Evolutionary conservation across 257 asterid genomes (phyloP).

Genomic region (Eucommia ulmoides): DNA sequence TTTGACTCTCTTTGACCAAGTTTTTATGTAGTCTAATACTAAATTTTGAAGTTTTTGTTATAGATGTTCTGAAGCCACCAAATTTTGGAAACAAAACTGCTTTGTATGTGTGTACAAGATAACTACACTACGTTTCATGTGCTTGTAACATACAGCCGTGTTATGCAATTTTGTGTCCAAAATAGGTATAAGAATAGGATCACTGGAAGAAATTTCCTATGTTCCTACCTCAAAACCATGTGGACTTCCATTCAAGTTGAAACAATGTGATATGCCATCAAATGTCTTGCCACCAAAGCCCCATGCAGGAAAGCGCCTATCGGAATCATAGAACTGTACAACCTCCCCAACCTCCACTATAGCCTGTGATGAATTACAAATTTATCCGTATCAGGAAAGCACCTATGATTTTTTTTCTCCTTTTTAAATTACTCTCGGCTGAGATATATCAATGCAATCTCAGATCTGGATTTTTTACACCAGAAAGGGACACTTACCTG

Average conservation of each 20-base stretch:
- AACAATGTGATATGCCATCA: slow-evolving; percentile 55
- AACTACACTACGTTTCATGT: not conserved
- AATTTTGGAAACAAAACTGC: not conserved
- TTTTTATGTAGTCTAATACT: too few species aligned
- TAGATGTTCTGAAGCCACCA: not conserved
- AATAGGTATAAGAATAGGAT: slow-evolving; percentile 2
- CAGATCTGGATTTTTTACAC: not conserved
- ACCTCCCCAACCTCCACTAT: slow-evolving; percentile 37
- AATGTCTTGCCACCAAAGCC: slow-evolving; percentile 60
- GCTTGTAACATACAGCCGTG: not conserved
- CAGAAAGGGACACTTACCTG: slow-evolving; percentile 29
- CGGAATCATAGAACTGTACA: slow-evolving; percentile 76
- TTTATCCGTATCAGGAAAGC: not conserved
- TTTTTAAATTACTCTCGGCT: not conserved
- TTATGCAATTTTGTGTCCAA: not conserved
- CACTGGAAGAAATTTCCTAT: too few species aligned
- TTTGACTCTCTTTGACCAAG: too few species aligned
- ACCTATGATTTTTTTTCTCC: not conserved
- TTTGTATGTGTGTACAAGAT: not conserved
- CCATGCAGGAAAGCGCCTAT: slow-evolving; percentile 74
- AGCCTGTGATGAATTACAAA: slow-evolving; percentile 32
- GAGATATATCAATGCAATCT: not conserved
- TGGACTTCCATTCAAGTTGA: slow-evolving; percentile 57
- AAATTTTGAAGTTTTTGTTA: too few species aligned
- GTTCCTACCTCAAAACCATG: slow-evolving; percentile 45